A percentile compares a stretch with the other conserved stretches of the same genome.
Conservation (phyloP, 495 filamentous ascomycete genomes). For the Xylaria palmicola region DNA sequence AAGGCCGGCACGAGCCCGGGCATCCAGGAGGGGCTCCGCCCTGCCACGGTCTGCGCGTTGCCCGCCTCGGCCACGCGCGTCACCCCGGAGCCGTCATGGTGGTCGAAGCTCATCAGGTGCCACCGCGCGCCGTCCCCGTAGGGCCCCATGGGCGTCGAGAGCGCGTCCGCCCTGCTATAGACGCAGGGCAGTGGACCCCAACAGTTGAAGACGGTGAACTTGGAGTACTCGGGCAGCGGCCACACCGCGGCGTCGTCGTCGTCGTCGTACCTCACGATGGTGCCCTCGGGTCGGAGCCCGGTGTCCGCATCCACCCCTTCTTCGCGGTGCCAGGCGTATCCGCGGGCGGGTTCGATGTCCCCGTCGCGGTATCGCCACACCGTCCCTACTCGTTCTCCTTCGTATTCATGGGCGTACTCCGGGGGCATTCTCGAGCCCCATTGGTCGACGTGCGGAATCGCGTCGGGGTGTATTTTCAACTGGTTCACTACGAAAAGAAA, state of each 20-base stretch:
- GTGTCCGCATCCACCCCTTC: not conserved
- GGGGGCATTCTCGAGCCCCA: conserved; percentile 34
- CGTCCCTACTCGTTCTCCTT: conserved; percentile 7
- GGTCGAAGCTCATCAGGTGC: conserved; percentile 25
- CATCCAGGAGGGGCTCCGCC: conserved; percentile 30
- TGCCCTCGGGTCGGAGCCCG: conserved; percentile 1
- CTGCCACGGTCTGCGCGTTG: conserved; percentile 18
- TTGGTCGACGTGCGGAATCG: conserved; percentile 10
- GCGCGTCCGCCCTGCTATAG: conserved; percentile 24
- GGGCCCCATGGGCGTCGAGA: conserved; percentile 11
- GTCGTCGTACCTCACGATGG: conserved; percentile 10
- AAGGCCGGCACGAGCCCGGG: conserved; percentile 30
- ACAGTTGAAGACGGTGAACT: conserved; percentile 31
- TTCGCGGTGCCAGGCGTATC: conserved; percentile 19
- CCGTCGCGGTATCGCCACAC: conserved; percentile 33
- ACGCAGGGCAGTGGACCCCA: conserved; percentile 34
- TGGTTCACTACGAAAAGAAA: conserved; percentile 42
- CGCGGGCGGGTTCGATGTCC: conserved; percentile 16
- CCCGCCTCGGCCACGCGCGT: conserved; percentile 11
- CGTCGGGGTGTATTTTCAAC: conserved; percentile 17
- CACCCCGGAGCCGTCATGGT: conserved; percentile 1
- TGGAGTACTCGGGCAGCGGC: not conserved
- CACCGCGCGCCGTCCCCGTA: conserved; percentile 15
- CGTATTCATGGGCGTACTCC: conserved; percentile 6
- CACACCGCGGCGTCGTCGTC: not conserved